These are phyloP conservation scores for Theobroma grandiflorum DNA, from an alignment of 441 rosid genomes.

Conservation along the genomic window DNA sequence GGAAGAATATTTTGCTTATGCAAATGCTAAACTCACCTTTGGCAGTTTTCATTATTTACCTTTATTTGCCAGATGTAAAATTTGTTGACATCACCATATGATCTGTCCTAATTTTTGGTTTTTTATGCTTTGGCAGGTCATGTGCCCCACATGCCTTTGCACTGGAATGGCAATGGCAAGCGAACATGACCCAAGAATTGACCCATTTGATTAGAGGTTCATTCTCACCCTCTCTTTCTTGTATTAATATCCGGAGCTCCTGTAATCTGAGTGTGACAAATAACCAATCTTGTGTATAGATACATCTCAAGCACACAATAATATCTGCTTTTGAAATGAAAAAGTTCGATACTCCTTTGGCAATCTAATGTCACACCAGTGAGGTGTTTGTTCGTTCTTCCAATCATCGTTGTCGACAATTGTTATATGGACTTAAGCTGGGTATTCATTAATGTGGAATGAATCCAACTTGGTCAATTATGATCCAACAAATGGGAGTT, in stretches of 20 bases:
- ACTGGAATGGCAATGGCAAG: constrained; percentile 99
- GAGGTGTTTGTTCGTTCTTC: background rate
- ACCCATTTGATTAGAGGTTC: constrained; percentile 77
- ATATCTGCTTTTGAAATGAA: constrained; percentile 15
- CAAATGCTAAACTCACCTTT: background rate
- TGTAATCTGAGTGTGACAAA: background rate
- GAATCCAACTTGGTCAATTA: background rate
- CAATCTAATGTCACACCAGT: background rate
- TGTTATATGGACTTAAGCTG: background rate
- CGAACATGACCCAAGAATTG: constrained; percentile 92
- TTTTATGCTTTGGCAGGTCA: constrained; percentile 59
- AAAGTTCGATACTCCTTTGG: background rate
- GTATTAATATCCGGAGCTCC: background rate
- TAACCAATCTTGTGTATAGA: constrained; percentile 18
- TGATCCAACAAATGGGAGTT: background rate
- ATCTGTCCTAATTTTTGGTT: background rate
- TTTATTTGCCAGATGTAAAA: background rate
- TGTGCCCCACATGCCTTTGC: constrained; percentile 98
- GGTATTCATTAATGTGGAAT: background rate
- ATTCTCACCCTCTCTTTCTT: background rate
- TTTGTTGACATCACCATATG: background rate
- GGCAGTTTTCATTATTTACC: background rate
- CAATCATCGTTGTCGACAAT: background rate
- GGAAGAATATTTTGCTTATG: constrained; percentile 15
- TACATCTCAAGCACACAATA: background rate